phyloP scores from a whole-genome alignment of 1,284 basidiomycete species.

The Schizophyllum commune region DNA sequence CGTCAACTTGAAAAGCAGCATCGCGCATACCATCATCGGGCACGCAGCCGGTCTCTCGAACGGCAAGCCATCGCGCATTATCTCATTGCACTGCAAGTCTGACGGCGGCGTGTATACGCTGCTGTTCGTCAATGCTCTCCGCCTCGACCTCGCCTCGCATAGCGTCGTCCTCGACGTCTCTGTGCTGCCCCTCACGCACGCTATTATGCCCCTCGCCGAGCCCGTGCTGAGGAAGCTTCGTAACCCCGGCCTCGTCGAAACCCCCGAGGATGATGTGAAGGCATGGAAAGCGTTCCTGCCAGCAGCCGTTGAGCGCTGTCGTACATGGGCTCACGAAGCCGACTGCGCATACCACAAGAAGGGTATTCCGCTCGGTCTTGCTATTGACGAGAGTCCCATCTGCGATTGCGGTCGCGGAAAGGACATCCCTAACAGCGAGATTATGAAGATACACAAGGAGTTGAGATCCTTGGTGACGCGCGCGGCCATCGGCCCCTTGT shows the following conservation, averaged over 20 bases:
- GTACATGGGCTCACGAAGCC: conserved; percentile 26
- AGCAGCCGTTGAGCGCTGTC: conserved; percentile 28
- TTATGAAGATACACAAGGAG: conserved; percentile 16
- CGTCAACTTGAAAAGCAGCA: conserved; percentile 20
- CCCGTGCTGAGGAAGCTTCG: no score
- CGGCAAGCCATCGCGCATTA: conserved; percentile 10
- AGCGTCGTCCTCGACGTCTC: conserved; percentile 25
- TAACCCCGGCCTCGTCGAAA: no score
- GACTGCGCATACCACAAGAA: conserved; percentile 23
- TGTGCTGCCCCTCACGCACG: conserved; percentile 19
- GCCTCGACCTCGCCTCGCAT: conserved; percentile 21
- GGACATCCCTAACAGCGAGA: conserved; percentile 15
- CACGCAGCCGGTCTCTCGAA: conserved; percentile 14
- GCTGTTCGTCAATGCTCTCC: conserved; percentile 19
- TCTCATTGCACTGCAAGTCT: conserved; percentile 14
- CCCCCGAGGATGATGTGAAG: conserved; percentile 20
- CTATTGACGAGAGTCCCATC: conserved; percentile 16
- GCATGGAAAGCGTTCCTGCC: conserved; percentile 29
- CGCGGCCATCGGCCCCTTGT: conserved; percentile 26
- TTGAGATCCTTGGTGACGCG: conserved; percentile 25
- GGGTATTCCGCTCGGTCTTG: conserved; percentile 21
- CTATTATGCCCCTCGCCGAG: conserved; percentile 10
- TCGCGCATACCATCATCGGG: conserved; percentile 19
- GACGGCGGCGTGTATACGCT: conserved; percentile 18
- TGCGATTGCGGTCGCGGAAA: conserved; percentile 31